A percentile compares a stretch with the other conserved stretches of the same genome.
These are phyloP conservation scores for Rubia yunnanensis DNA, from an alignment of 257 asterid species.

Conservation along the genomic window DNA sequence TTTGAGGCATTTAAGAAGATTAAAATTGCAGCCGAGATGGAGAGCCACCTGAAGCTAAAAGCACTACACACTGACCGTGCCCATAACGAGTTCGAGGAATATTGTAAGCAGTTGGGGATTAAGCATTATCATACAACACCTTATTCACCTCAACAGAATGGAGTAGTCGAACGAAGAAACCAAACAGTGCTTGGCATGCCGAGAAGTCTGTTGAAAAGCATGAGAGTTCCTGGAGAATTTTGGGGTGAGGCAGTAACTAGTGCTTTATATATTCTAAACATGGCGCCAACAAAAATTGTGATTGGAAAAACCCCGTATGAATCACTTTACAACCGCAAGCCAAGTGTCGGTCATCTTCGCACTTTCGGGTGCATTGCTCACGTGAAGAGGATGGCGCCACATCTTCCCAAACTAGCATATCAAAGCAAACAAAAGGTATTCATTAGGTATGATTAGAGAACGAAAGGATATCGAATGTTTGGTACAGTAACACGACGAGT, in stretches of 20 bases:
- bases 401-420: background rate
- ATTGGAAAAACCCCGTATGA: background rate
- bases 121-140: background rate
- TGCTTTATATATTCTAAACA: background rate
- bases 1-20: background rate
- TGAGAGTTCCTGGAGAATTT: background rate
- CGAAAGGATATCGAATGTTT: background rate
- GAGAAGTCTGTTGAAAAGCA: background rate
- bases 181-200: background rate
- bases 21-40: background rate
- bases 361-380: background rate
- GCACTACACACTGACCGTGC: background rate
- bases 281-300: background rate
- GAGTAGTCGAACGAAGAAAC: background rate
- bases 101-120: background rate
- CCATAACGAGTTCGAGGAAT: background rate
- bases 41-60: background rate
- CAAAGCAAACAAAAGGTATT: background rate
- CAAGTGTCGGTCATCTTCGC: background rate
- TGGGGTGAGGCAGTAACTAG: background rate
- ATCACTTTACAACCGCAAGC: background rate
- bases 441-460: background rate
- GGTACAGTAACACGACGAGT: background rate
- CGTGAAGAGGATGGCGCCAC: background rate
- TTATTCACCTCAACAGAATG: conserved; percentile 2